Evolutionary conservation across 2,329 filamentous ascomycete genomes (phyloP), one percentile per base, ranked within the genome.

Genomic region (Arachnopeziza araneosa): DNA sequence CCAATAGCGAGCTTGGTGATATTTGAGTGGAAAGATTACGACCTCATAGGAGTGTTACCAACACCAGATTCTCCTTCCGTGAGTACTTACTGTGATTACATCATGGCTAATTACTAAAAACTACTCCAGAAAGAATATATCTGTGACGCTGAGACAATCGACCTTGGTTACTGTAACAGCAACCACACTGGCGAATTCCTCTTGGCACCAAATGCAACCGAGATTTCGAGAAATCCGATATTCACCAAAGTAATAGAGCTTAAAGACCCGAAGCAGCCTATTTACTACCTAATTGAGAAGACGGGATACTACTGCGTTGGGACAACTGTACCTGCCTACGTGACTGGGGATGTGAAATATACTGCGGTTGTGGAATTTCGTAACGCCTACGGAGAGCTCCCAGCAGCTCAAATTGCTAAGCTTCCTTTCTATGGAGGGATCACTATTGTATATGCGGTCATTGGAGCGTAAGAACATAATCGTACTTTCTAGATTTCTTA

Each of bases 281-380:
- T 96, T 73, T 90, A 91, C 64, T 99, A 98, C 73, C 80, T 84
- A 6, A 87, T 97, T 68, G 87, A 87, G 70, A 91, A 91, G 75
- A 99, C 95, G 0, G 95, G 95, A 26, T 99, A 97, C 76, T 99
- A 96, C 75, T 99, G 95, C 70, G 88, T 99, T 61, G 85, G 90
- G 56, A 95, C 91, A 1, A 87, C 86, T 65, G 36, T 44, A 19
- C 36, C 36, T 4, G 83, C 82, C 23, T 93, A 85, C 72, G 85
- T 81, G 24, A 79, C 81, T 0, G 79, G 83, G 8, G 75, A 81
- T 60, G 63, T 70, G 22, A 81, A 90, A 52, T 99, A 96, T 72
- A 83, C 81, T 53, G 93, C 89, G 8, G 83, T 95, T 17, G 88
- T 95, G 51, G 93, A 95, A 70, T 99, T 98, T 75, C 87, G 93